Conservation (phyloP, 805 yeast genomes). For the Yamadazyma phyllophila region DNA sequence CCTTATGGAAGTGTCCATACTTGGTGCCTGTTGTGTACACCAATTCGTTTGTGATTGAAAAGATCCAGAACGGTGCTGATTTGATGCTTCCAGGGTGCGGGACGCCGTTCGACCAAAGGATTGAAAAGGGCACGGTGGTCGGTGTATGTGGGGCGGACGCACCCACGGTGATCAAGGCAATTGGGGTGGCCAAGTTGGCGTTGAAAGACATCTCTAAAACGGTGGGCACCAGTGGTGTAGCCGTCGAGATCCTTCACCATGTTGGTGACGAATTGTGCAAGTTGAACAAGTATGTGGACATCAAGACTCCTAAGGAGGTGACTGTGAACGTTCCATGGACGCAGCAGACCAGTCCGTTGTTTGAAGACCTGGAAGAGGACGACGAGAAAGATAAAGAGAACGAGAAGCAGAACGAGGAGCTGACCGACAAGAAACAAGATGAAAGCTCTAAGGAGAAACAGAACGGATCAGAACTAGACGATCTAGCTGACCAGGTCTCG, state of each 20-base stretch:
- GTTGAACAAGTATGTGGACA: constrained; percentile 46
- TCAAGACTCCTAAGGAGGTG: constrained; percentile 26
- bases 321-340: constrained; percentile 38
- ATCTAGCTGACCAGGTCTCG: constrained; percentile 11
- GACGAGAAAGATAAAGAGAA: not conserved
- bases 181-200: constrained; percentile 60
- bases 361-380: constrained; percentile 15
- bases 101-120: constrained; percentile 54
- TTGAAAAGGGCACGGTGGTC: constrained; percentile 57
- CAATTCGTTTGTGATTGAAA: constrained; percentile 68
- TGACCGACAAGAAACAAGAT: not conserved
- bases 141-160: constrained; percentile 62
- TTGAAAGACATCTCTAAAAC: constrained; percentile 45
- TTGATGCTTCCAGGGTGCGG: constrained; percentile 73
- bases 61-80: constrained; percentile 75
- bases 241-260: constrained; percentile 69
- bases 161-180: constrained; percentile 67
- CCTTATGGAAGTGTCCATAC: constrained; percentile 67
- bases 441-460: constrained; percentile 4
- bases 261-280: constrained; percentile 62
- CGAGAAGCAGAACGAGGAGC: not conserved
- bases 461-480: constrained; percentile 11
- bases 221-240: constrained; percentile 72
- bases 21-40: constrained; percentile 69
- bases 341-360: constrained; percentile 1